Conservation (phyloP, 805 yeast genomes). For the Brettanomyces anomalus region DNA sequence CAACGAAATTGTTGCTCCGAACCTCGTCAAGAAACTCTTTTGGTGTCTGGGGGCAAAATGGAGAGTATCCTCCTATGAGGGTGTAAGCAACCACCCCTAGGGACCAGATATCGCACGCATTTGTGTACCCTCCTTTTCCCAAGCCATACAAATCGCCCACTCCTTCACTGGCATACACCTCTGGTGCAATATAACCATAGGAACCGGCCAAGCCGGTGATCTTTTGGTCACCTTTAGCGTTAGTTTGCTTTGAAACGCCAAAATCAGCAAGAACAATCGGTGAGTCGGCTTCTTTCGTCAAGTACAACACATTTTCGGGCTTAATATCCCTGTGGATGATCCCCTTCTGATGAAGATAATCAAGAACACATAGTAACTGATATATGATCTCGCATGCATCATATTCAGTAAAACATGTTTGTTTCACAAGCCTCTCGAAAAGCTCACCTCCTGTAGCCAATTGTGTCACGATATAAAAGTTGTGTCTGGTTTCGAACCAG, state of each 20-base stretch:
- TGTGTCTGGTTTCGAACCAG: slow-evolving; percentile 90
- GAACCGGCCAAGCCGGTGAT: slow-evolving; percentile 50
- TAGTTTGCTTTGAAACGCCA: slow-evolving; percentile 81
- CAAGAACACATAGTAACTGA: slow-evolving; percentile 71
- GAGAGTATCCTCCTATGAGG: slow-evolving; percentile 83
- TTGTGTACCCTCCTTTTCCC: slow-evolving; percentile 70
- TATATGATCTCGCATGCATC: slow-evolving; percentile 73
- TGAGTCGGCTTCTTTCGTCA: slow-evolving; percentile 51
- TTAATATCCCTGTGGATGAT: slow-evolving; percentile 92
- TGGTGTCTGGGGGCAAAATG: slow-evolving; percentile 79
- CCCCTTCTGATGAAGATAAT: slow-evolving; percentile 64
- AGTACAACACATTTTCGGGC: slow-evolving; percentile 84
- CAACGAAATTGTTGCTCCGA: slow-evolving; percentile 60
- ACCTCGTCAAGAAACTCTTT: slow-evolving; percentile 78
- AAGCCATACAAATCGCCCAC: slow-evolving; percentile 27
- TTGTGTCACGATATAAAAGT: slow-evolving; percentile 89
- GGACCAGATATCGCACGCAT: slow-evolving; percentile 95
- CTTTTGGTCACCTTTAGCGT: slow-evolving; percentile 12
- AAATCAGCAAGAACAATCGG: slow-evolving; percentile 87
- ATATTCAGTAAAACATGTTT: slow-evolving; percentile 80
- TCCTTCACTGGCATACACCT: slow-evolving; percentile 57
- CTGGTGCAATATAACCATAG: slow-evolving; percentile 96
- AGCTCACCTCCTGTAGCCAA: slow-evolving; percentile 94
- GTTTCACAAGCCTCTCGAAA: slow-evolving; percentile 73
- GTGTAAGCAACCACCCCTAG: slow-evolving; percentile 91